These are phyloP conservation scores for Choiromyces venosus DNA, from an alignment of 495 filamentous ascomycete species.

Conservation along the genomic window DNA sequence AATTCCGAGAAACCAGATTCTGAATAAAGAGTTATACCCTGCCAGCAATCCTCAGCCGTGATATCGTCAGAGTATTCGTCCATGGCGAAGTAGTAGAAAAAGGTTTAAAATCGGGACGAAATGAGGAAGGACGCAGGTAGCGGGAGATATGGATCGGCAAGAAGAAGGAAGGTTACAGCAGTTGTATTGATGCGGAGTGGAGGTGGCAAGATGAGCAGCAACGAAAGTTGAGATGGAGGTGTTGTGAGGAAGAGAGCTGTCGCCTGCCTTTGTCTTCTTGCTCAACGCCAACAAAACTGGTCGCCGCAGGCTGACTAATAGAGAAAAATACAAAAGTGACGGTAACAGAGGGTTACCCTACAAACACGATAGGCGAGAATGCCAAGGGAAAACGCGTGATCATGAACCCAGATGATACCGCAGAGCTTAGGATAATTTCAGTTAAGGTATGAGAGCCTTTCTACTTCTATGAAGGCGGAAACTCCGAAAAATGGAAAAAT, in stretches of 20 bases:
- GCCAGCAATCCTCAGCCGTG: conserved; percentile 93
- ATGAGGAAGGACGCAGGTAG: not conserved
- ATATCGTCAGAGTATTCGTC: conserved; percentile 69
- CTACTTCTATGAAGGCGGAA: not conserved
- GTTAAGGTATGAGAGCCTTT: not conserved
- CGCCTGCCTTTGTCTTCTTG: not conserved
- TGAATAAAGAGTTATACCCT: conserved; percentile 38
- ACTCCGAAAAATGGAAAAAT: not conserved
- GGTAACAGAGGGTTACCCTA: not conserved
- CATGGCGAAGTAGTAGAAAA: not conserved
- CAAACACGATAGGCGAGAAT: not conserved
- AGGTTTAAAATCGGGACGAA: not conserved
- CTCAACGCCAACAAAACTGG: not conserved
- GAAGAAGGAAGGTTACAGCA: not conserved
- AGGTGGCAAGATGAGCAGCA: not conserved
- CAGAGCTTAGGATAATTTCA: not conserved
- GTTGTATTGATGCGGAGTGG: not conserved
- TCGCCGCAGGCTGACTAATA: not conserved
- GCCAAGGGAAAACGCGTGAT: not conserved
- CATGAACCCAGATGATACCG: not conserved
- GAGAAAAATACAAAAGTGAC: not conserved
- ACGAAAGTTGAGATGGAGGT: not conserved
- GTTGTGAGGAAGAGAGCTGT: not conserved
- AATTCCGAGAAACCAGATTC: not conserved
- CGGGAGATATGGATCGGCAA: not conserved